A percentile compares a stretch with the other conserved stretches of the same genome.
phyloP scores from a whole-genome alignment of 2,329 filamentous ascomycete genomes.

The Seiridium cupressi region DNA sequence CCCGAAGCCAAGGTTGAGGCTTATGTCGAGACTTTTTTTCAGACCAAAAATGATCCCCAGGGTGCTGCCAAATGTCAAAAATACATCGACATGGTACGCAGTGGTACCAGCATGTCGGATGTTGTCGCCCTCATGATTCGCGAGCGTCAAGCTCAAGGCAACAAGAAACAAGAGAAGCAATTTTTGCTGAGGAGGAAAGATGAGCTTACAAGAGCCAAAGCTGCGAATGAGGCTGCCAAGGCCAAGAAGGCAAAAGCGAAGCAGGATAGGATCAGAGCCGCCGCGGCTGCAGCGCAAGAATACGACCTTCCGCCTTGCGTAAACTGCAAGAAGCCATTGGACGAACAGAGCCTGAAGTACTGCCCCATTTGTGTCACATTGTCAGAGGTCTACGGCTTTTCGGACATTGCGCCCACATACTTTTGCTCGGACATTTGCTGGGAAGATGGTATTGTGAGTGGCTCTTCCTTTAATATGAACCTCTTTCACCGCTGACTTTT shows the following conservation, averaged over 20 bases:
- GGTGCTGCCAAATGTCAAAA: constrained; percentile 26
- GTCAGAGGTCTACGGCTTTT: constrained; percentile 31
- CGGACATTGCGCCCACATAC: constrained; percentile 33
- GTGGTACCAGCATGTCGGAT: constrained; percentile 24
- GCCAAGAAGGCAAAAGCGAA: constrained; percentile 27
- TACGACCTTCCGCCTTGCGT: constrained; percentile 38
- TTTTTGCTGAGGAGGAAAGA: constrained; percentile 36
- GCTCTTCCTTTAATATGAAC: not conserved
- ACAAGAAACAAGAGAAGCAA: constrained; percentile 34
- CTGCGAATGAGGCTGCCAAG: constrained; percentile 33
- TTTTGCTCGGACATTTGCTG: constrained; percentile 46
- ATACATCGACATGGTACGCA: constrained; percentile 38
- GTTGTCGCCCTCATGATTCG: constrained; percentile 28
- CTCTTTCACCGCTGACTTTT: not conserved
- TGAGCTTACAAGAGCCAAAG: constrained; percentile 46
- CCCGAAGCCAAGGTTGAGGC: constrained; percentile 33
- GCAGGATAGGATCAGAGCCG: constrained; percentile 40
- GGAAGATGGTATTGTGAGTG: constrained; percentile 38
- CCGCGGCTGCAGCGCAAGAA: constrained; percentile 33
- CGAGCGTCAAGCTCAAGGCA: constrained; percentile 27
- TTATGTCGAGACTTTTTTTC: constrained; percentile 42
- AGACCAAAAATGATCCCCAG: constrained; percentile 30
- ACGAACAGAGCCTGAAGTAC: constrained; percentile 34
- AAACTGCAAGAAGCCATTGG: constrained; percentile 33
- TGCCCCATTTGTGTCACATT: constrained; percentile 46